Conservation (phyloP, 73 alveolate genomes). For the Tetrahymena borealis region DNA sequence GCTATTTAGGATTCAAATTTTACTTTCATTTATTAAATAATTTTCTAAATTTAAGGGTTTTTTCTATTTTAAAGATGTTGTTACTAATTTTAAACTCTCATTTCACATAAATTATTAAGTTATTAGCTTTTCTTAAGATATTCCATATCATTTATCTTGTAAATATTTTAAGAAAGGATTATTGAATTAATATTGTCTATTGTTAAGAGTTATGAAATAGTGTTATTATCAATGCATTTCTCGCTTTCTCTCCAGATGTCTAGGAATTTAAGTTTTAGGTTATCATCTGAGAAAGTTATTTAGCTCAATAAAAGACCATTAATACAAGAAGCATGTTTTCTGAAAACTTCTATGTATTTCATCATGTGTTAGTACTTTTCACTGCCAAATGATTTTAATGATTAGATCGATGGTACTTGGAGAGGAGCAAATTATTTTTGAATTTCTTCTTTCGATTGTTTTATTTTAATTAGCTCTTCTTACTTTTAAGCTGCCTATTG, state of each 20-base stretch:
- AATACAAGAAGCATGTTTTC: not conserved
- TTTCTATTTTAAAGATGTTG: too few species aligned
- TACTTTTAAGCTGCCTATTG: not conserved
- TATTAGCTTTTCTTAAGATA: not conserved
- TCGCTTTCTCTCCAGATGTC: not conserved
- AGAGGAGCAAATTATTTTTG: not conserved
- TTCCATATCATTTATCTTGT: not conserved
- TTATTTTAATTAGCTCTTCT: not conserved
- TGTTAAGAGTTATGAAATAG: not conserved
- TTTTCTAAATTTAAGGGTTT: too few species aligned
- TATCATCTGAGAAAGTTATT: not conserved
- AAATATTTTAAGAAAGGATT: not conserved
- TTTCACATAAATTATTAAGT: not conserved
- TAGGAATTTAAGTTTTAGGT: not conserved
- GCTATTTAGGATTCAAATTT: too few species aligned
- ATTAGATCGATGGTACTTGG: not conserved
- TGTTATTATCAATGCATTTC: not conserved
- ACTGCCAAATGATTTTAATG: not conserved
- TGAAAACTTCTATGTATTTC: not conserved
- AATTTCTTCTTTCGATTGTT: not conserved
- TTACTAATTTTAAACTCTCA: not conserved
- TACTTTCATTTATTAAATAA: too few species aligned
- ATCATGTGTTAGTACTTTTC: not conserved
- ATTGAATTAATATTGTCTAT: not conserved
- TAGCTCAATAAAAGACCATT: not conserved